A percentile compares a stretch with the other conserved stretches of the same genome.
These are phyloP conservation scores for Pseudogymnoascus sp. DNA, from an alignment of 2,329 filamentous ascomycete species.

Conservation along the genomic window DNA sequence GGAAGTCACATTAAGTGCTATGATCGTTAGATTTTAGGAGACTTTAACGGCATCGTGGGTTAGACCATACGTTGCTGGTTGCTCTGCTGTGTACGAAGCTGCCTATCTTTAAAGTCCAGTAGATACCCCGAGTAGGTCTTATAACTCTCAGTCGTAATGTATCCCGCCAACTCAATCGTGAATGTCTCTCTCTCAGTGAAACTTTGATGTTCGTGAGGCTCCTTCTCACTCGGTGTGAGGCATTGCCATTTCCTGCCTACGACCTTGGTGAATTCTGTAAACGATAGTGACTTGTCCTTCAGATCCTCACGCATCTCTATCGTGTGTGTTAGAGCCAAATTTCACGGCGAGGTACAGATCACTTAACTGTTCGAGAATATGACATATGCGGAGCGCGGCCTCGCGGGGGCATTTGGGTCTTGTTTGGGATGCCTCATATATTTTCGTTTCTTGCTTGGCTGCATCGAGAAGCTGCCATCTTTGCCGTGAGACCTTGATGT, in stretches of 20 bases:
- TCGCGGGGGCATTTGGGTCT: conserved; percentile 70
- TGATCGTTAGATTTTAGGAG: neutral
- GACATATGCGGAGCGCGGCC: conserved; percentile 74
- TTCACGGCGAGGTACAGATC: neutral
- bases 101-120: neutral
- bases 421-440: conserved; percentile 72
- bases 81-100: neutral
- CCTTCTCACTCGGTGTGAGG: conserved; percentile 53
- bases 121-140: conserved; percentile 48
- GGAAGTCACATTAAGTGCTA: neutral
- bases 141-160: conserved; percentile 64
- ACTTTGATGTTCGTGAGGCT: conserved; percentile 57
- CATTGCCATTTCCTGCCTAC: conserved; percentile 72
- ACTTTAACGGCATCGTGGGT: neutral
- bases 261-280: conserved; percentile 70
- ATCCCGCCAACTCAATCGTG: conserved; percentile 56
- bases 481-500: conserved; percentile 34
- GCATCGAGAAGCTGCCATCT: conserved; percentile 35
- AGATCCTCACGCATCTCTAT: conserved; percentile 64
- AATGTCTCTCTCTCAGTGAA: conserved; percentile 64
- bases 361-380: conserved; percentile 75
- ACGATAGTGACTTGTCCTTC: conserved; percentile 62
- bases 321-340: conserved; percentile 18
- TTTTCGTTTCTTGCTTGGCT: conserved; percentile 54
- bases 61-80: neutral